Evolutionary conservation across 495 filamentous ascomycete genomes (phyloP).

Genomic region (Penicillium cosmopolitanum): DNA sequence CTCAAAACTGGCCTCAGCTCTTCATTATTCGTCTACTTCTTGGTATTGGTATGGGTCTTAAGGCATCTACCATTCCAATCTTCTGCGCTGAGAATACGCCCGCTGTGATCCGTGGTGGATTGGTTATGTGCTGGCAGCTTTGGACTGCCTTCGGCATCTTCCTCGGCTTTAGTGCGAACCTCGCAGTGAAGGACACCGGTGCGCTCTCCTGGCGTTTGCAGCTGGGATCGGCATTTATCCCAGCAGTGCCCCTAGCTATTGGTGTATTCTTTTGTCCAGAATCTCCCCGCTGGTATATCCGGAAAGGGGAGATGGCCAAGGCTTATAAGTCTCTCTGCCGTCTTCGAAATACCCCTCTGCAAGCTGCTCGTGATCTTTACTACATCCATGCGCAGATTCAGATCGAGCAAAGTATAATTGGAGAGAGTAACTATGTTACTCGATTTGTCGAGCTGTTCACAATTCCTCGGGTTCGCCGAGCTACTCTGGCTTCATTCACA

Average conservation of each 20-base stretch:
- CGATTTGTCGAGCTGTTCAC: slow-evolving; percentile 69
- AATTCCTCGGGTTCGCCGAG: slow-evolving; percentile 68
- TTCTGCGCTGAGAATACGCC: slow-evolving; percentile 66
- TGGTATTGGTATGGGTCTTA: slow-evolving; percentile 69
- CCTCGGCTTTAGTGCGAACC: slow-evolving; percentile 62
- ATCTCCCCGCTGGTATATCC: slow-evolving; percentile 72
- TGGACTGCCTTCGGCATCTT: slow-evolving; percentile 62
- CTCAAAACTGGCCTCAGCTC: slow-evolving; percentile 62
- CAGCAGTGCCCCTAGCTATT: slow-evolving; percentile 65
- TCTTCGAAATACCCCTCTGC: slow-evolving; percentile 62
- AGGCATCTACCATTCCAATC: slow-evolving; percentile 64
- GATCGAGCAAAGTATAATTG: slow-evolving; percentile 52
- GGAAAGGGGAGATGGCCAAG: slow-evolving; percentile 56
- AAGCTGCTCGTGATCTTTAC: slow-evolving; percentile 69
- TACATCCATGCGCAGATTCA: slow-evolving; percentile 65
- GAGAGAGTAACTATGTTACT: slow-evolving; percentile 53
- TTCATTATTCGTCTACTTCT: slow-evolving; percentile 61
- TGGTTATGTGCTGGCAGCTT: slow-evolving; percentile 69
- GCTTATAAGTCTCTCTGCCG: slow-evolving; percentile 63
- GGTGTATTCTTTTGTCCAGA: slow-evolving; percentile 70
- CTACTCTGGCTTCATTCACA: slow-evolving; percentile 63
- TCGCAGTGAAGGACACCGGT: slow-evolving; percentile 59
- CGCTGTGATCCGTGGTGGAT: slow-evolving; percentile 60
- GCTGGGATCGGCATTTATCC: slow-evolving; percentile 68
- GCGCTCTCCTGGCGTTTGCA: slow-evolving; percentile 65